Conservation (phyloP, 805 yeast species). For the Zygotorulaspora sp. region DNA sequence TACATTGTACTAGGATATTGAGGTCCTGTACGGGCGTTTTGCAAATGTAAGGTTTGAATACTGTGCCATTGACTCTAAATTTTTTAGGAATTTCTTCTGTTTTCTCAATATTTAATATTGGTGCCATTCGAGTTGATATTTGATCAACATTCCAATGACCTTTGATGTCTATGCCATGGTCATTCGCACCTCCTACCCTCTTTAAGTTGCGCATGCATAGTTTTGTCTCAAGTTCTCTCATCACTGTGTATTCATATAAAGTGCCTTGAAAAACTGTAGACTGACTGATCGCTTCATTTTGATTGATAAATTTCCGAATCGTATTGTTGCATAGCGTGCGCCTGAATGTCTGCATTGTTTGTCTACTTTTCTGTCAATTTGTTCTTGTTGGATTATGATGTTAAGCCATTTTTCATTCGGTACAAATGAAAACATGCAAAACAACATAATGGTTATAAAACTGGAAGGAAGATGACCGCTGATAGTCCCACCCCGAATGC, state of each 20-base stretch:
- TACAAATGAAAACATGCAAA: no score
- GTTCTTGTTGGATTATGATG: no score
- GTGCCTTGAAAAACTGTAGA: constrained; percentile 35
- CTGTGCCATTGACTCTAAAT: constrained; percentile 16
- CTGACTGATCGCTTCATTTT: constrained; percentile 20
- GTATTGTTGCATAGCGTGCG: constrained; percentile 15
- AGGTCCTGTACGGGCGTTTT: constrained; percentile 12
- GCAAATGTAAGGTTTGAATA: constrained; percentile 22
- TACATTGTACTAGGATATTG: constrained; percentile 32
- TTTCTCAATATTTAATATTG: constrained; percentile 6
- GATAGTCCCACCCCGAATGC: neutral
- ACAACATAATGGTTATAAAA: neutral
- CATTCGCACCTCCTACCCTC: constrained; percentile 34
- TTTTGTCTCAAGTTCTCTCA: constrained; percentile 30
- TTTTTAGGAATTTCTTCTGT: constrained; percentile 16
- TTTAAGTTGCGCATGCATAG: constrained; percentile 21
- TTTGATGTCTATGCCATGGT: constrained; percentile 33
- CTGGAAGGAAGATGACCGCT: neutral
- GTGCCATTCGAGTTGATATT: constrained; percentile 15
- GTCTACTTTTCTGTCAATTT: no score
- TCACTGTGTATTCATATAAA: constrained; percentile 32
- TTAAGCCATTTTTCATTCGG: no score
- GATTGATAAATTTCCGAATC: constrained; percentile 17
- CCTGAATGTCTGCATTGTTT: neutral
- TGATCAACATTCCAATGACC: constrained; percentile 27